phyloP scores from a whole-genome alignment of 2,329 filamentous ascomycete genomes.

The Cryphonectria radicalis region DNA sequence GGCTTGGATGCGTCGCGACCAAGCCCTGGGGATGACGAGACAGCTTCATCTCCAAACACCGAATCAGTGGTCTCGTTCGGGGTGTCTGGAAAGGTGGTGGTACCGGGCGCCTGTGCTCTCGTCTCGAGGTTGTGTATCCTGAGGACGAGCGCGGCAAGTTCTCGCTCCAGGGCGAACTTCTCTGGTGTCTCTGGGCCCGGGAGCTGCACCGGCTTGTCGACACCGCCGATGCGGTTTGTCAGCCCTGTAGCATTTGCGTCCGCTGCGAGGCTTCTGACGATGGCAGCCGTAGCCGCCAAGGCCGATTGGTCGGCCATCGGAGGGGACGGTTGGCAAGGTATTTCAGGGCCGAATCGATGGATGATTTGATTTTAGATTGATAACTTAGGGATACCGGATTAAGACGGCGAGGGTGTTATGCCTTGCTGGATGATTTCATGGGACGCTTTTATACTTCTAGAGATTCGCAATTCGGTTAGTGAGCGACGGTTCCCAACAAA shows the following conservation, averaged over 20 bases:
- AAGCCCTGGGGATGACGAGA: constrained; percentile 49
- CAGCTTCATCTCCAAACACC: constrained; percentile 62
- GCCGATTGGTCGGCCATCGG: constrained; percentile 59
- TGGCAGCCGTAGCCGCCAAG: constrained; percentile 57
- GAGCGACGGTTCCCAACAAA: constrained; percentile 17
- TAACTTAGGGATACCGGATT: constrained; percentile 16
- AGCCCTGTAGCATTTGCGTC: constrained; percentile 44
- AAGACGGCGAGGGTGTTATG: constrained; percentile 22
- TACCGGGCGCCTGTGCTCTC: constrained; percentile 65
- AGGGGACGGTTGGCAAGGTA: constrained; percentile 13
- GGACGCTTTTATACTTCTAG: constrained; percentile 11
- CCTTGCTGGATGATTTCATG: constrained; percentile 26
- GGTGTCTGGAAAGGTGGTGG: constrained; percentile 72
- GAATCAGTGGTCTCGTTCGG: constrained; percentile 75
- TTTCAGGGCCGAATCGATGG: constrained; percentile 20
- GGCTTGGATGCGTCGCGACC: constrained; percentile 38
- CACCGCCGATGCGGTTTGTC: constrained; percentile 43
- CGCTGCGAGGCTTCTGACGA: constrained; percentile 57
- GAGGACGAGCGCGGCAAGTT: constrained; percentile 77
- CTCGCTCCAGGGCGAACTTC: constrained; percentile 80
- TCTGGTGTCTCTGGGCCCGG: constrained; percentile 76
- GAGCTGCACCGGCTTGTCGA: constrained; percentile 63
- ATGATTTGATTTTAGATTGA: constrained; percentile 12
- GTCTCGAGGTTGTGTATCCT: constrained; percentile 84
- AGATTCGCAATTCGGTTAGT: constrained; percentile 11